phyloP scores from a whole-genome alignment of 331 rosid species.

The Pyrus hybrid region DNA sequence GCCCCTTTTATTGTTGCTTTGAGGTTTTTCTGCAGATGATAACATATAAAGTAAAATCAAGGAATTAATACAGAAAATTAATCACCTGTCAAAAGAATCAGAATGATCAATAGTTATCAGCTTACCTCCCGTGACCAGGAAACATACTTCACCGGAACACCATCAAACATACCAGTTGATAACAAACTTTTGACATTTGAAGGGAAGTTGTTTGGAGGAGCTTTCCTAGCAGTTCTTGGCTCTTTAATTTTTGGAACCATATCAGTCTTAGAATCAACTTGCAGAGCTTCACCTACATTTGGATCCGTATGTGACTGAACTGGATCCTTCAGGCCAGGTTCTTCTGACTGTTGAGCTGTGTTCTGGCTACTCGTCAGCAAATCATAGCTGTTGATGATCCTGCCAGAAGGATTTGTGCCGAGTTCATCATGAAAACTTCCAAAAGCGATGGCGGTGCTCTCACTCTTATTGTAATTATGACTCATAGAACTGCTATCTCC shows the following conservation, averaged over 20 bases:
- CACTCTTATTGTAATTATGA: conserved; percentile 50
- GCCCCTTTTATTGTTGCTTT: conserved; percentile 75
- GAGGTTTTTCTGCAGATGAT: conserved; percentile 58
- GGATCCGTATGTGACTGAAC: conserved; percentile 35
- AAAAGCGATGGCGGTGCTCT: conserved; percentile 58
- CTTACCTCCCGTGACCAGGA: conserved; percentile 93
- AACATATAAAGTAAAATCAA: conserved; percentile 6
- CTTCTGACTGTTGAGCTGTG: conserved; percentile 41
- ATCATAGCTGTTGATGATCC: conserved; percentile 56
- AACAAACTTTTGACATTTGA: conserved; percentile 90
- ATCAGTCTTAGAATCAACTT: conserved; percentile 34
- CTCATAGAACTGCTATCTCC: conserved; percentile 45
- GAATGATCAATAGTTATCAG: conserved; percentile 3
- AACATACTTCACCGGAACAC: conserved; percentile 79
- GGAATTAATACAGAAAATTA: background rate
- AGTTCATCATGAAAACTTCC: conserved; percentile 56
- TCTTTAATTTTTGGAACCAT: conserved; percentile 44
- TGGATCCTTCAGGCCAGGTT: conserved; percentile 44
- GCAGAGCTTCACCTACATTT: conserved; percentile 33
- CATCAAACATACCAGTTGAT: conserved; percentile 94
- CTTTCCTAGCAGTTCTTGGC: conserved; percentile 60
- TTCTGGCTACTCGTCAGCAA: conserved; percentile 50
- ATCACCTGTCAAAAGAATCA: conserved; percentile 20
- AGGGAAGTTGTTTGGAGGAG: conserved; percentile 83
- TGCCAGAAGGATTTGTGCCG: conserved; percentile 49